A percentile compares a stretch with the other conserved stretches of the same genome.
Conservation (phyloP, 2,329 filamentous ascomycete genomes). For the Paecilomyces niveus region DNA sequence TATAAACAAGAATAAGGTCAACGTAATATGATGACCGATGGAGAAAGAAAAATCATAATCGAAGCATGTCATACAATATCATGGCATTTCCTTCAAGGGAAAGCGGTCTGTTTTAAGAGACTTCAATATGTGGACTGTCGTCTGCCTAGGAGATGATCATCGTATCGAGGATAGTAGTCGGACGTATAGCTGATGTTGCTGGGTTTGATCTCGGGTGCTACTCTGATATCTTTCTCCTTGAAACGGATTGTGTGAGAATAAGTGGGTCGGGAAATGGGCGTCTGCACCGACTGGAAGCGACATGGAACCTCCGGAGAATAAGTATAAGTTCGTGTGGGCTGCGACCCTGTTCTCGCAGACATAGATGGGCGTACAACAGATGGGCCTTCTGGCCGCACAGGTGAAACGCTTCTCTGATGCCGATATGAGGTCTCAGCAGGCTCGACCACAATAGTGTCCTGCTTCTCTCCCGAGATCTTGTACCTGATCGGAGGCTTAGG, state of each 20-base stretch:
- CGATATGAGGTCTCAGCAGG: conserved; percentile 14
- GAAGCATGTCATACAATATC: background rate
- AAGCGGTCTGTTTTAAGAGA: background rate
- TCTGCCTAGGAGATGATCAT: conserved; percentile 13
- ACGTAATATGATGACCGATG: background rate
- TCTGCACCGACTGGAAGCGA: conserved; percentile 16
- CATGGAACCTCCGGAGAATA: conserved; percentile 16
- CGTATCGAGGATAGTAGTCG: conserved; percentile 15
- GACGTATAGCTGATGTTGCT: conserved; percentile 13
- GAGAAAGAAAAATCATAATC: background rate
- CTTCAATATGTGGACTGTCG: conserved; percentile 19
- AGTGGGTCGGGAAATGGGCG: conserved; percentile 11
- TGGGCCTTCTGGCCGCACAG: conserved; percentile 18
- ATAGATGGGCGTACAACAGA: conserved; percentile 3
- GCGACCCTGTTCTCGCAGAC: conserved; percentile 13
- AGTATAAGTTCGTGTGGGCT: conserved; percentile 18
- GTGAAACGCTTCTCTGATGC: conserved; percentile 20
- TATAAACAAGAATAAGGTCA: background rate
- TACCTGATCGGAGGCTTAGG: conserved; percentile 28
- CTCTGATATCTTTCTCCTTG: conserved; percentile 22
- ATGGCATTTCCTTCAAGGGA: background rate
- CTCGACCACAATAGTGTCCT: conserved; percentile 22
- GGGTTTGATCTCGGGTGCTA: conserved; percentile 18
- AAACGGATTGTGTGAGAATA: conserved; percentile 11
- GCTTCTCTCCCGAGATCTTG: conserved; percentile 18